Conservation (phyloP, 441 rosid genomes). For the Euphorbia celastroides region DNA sequence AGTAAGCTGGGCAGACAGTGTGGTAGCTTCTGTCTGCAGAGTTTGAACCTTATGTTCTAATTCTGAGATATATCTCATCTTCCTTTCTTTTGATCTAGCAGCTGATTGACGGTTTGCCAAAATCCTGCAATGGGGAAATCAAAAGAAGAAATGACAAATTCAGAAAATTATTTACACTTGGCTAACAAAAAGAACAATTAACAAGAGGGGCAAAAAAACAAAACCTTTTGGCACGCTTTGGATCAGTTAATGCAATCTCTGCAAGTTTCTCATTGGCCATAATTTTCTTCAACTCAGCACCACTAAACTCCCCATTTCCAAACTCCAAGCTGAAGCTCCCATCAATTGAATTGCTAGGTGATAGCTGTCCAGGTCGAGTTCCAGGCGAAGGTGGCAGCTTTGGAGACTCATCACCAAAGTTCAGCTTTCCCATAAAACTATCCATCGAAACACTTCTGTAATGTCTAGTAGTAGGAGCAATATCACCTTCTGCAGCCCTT, state of each 20-base stretch:
- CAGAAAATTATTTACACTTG: too few relatives aligned
- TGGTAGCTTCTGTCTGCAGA: slow-evolving; percentile 93
- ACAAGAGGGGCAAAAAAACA: too few relatives aligned
- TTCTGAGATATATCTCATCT: slow-evolving; percentile 87
- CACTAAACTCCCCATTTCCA: slow-evolving; percentile 84
- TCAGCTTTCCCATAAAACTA: slow-evolving; percentile 79
- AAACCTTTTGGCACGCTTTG: slow-evolving; percentile 90
- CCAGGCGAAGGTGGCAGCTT: slow-evolving; percentile 81
- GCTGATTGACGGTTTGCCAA: slow-evolving; percentile 97
- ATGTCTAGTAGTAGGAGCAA: slow-evolving; percentile 68
- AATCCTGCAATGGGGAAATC: slow-evolving; percentile 42
- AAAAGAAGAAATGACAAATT: not conserved
- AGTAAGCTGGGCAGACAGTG: slow-evolving; percentile 94
- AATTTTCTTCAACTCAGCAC: slow-evolving; percentile 79
- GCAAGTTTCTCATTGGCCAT: slow-evolving; percentile 93
- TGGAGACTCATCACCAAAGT: slow-evolving; percentile 65
- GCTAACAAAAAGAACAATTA: too few relatives aligned
- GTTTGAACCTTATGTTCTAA: slow-evolving; percentile 98
- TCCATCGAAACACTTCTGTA: slow-evolving; percentile 91
- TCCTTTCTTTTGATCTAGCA: slow-evolving; percentile 95
- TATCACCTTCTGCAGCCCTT: slow-evolving; percentile 69
- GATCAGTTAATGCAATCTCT: slow-evolving; percentile 81
- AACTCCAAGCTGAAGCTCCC: slow-evolving; percentile 68
- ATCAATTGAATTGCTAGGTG: slow-evolving; percentile 61
- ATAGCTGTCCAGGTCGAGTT: slow-evolving; percentile 47